phyloP scores from a whole-genome alignment of 225 moss, liverwort and hornwort species.

The Thuidium tamariscinum region DNA sequence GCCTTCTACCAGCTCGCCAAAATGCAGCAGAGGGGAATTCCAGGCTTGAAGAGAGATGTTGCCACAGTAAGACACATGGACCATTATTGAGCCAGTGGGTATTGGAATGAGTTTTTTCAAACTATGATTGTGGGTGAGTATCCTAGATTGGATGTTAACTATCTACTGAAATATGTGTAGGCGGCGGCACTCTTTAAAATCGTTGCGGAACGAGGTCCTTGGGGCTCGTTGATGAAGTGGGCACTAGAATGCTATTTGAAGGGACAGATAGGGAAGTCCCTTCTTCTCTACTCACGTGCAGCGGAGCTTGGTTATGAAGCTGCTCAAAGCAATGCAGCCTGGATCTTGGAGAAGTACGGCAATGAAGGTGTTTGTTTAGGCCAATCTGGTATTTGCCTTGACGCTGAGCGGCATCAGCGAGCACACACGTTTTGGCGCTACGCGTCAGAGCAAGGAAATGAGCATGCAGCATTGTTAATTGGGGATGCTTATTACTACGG shows the following conservation, averaged over 20 bases:
- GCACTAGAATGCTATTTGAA: constrained; percentile 82
- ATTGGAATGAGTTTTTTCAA: neutral
- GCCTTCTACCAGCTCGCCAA: constrained; percentile 89
- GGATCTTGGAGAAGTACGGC: constrained; percentile 83
- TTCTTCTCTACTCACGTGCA: constrained; percentile 89
- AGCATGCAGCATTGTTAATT: constrained; percentile 90
- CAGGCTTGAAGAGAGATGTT: constrained; percentile 65
- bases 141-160: neutral
- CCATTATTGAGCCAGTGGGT: neutral
- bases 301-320: constrained; percentile 98
- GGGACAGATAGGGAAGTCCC: constrained; percentile 65
- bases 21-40: constrained; percentile 81
- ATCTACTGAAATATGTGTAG: constrained; percentile 21
- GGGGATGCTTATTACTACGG: constrained; percentile 99
- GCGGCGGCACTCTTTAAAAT: constrained; percentile 80
- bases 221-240: constrained; percentile 86
- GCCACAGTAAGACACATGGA: constrained; percentile 31
- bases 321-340: constrained; percentile 97
- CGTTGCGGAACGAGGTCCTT: constrained; percentile 93
- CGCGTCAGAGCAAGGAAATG: constrained; percentile 95
- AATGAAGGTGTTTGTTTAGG: constrained; percentile 76
- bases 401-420: constrained; percentile 68
- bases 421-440: constrained; percentile 82
- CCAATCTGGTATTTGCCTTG: constrained; percentile 61
- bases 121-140: neutral